Conservation (phyloP, 148 eudicot species). For the Fagopyrum tataricum region DNA sequence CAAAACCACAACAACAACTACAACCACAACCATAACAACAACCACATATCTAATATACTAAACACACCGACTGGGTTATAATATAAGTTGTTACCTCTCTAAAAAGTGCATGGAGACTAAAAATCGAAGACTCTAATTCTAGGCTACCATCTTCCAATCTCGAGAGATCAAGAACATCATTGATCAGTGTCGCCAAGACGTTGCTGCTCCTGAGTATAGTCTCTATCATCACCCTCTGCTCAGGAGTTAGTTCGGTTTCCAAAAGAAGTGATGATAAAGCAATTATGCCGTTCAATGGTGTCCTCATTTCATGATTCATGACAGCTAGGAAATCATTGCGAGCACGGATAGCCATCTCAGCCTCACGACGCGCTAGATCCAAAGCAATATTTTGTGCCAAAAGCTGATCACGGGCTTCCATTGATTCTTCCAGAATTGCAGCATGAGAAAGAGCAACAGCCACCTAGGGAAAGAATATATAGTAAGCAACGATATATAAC, state of each 20-base stretch:
- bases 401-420: slow-evolving; percentile 89
- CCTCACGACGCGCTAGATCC: slow-evolving; percentile 89
- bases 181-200: slow-evolving; percentile 75
- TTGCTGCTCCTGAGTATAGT: slow-evolving; percentile 84
- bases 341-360: slow-evolving; percentile 86
- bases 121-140: slow-evolving; percentile 57
- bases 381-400: slow-evolving; percentile 90
- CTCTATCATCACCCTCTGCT: slow-evolving; percentile 92
- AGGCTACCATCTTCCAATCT: slow-evolving; percentile 96
- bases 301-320: slow-evolving; percentile 97
- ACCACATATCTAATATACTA: too few relatives aligned
- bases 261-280: slow-evolving; percentile 74
- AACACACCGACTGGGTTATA: too few relatives aligned
- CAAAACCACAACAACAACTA: too few relatives aligned
- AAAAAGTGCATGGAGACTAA: slow-evolving; percentile 67
- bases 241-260: slow-evolving; percentile 78
- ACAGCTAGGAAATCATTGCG: slow-evolving; percentile 94
- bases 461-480: slow-evolving; percentile 34
- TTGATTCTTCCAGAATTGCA: slow-evolving; percentile 89
- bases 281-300: slow-evolving; percentile 89
- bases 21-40: too few relatives aligned
- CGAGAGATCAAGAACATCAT: slow-evolving; percentile 90
- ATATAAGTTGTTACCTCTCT: slow-evolving; percentile 38
- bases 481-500: background rate
- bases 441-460: slow-evolving; percentile 99